Conservation (phyloP, 768 basidiomycete genomes). For the Rhizopogon vulgaris region DNA sequence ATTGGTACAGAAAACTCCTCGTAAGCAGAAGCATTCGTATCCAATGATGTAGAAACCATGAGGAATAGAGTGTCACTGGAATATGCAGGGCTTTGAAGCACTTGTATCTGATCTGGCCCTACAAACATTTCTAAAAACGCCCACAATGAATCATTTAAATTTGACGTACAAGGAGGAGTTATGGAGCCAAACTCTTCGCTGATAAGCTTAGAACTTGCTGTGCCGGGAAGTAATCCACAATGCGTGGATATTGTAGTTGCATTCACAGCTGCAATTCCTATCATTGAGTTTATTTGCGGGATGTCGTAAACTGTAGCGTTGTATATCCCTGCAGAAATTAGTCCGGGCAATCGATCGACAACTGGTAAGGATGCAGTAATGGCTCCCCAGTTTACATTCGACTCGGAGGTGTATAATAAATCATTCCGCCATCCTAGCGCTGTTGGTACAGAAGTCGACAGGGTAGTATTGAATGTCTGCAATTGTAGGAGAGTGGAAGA, state of each 20-base stretch:
- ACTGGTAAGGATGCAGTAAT: not conserved
- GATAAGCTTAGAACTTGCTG: too few relatives aligned
- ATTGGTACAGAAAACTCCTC: not conserved
- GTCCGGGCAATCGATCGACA: not conserved
- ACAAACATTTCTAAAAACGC: not conserved
- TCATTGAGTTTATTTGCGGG: too few relatives aligned
- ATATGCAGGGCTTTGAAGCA: not conserved
- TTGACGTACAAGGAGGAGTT: not conserved
- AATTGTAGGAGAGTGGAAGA: constrained; percentile 5
- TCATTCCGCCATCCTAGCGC: not conserved
- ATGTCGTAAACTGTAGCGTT: not conserved
- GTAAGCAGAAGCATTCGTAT: not conserved
- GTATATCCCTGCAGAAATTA: not conserved
- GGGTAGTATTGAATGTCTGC: constrained; percentile 1
- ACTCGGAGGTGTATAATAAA: not conserved
- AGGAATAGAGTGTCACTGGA: not conserved
- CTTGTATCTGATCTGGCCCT: not conserved
- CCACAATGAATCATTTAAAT: too few relatives aligned
- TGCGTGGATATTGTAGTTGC: too few relatives aligned
- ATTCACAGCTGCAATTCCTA: too few relatives aligned
- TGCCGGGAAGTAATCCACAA: not conserved
- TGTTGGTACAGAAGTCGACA: not conserved
- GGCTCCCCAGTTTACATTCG: not conserved
- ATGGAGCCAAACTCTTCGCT: too few relatives aligned
- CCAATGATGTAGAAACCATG: not conserved